These are phyloP conservation scores for Epichloe amarillans DNA, from an alignment of 2,329 filamentous ascomycete genomes.

Conservation along the genomic window DNA sequence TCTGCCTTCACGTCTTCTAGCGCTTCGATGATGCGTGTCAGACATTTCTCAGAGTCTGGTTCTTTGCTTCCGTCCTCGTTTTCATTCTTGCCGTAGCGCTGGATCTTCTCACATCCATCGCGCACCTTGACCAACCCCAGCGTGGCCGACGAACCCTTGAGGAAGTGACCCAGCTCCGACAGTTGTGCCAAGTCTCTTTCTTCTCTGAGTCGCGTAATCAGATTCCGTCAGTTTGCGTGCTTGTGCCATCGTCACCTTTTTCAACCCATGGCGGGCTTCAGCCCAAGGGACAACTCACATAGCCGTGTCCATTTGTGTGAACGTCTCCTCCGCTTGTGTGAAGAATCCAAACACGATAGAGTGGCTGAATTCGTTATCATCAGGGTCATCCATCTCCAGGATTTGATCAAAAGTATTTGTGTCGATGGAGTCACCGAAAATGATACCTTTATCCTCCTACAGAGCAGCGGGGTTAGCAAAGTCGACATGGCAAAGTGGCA, in stretches of 20 bases:
- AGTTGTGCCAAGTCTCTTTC: slow-evolving; percentile 58
- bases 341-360: slow-evolving; percentile 90
- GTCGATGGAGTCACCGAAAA: slow-evolving; percentile 65
- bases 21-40: slow-evolving; percentile 56
- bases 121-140: slow-evolving; percentile 82
- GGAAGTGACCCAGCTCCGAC: slow-evolving; percentile 80
- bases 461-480: not conserved
- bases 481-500: slow-evolving; percentile 9
- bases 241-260: not conserved
- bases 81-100: slow-evolving; percentile 75
- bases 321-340: slow-evolving; percentile 77
- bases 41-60: slow-evolving; percentile 51
- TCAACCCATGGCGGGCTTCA: not conserved
- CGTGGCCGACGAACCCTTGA: slow-evolving; percentile 94
- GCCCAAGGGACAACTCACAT: slow-evolving; percentile 54
- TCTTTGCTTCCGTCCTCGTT: slow-evolving; percentile 62
- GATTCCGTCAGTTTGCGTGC: not conserved
- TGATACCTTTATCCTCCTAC: not conserved
- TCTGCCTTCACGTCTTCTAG: slow-evolving; percentile 62
- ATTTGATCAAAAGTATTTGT: slow-evolving; percentile 79
- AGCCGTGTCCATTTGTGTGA: slow-evolving; percentile 66
- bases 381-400: slow-evolving; percentile 93
- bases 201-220: slow-evolving; percentile 33
- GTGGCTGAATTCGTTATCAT: slow-evolving; percentile 74
- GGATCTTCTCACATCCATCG: slow-evolving; percentile 91